Conservation (phyloP, 345 rosid genomes). For the Gossypium bickii region DNA sequence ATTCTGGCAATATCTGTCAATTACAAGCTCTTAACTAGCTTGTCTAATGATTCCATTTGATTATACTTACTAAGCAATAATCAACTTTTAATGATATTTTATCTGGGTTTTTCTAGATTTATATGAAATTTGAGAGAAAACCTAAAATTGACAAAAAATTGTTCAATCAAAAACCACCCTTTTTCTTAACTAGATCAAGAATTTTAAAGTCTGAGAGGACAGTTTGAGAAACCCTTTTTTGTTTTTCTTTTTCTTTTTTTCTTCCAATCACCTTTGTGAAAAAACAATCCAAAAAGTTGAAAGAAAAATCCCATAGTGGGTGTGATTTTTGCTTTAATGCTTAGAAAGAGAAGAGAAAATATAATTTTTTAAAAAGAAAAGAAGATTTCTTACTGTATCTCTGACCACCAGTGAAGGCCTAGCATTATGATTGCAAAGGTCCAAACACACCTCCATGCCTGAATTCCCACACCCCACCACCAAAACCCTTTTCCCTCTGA, state of each 20-base stretch:
- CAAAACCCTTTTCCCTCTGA: conserved; percentile 64
- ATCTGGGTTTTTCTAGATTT: neutral
- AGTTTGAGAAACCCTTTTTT: neutral
- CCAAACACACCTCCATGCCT: conserved; percentile 98
- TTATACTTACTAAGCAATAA: too few relatives aligned
- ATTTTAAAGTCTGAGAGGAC: neutral
- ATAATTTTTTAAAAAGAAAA: neutral
- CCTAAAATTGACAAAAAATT: neutral
- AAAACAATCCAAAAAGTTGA: neutral
- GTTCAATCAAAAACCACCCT: neutral
- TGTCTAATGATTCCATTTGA: too few relatives aligned
- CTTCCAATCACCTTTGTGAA: conserved; percentile 1
- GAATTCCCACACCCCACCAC: conserved; percentile 98
- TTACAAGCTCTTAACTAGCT: too few relatives aligned
- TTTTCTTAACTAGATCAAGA: conserved; percentile 13
- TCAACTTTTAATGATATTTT: neutral
- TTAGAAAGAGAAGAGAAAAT: neutral
- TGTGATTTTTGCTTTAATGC: conserved; percentile 1
- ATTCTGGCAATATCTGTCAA: neutral
- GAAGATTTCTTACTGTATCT: conserved; percentile 55
- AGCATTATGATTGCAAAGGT: conserved; percentile 76
- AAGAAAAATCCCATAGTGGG: neutral
- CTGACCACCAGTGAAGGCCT: conserved; percentile 80
- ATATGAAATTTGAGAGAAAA: conserved; percentile 7
- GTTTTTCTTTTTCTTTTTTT: neutral